These are phyloP conservation scores for Blastobotrys capitulatus DNA, from an alignment of 1,139 yeast species.

Conservation along the genomic window DNA sequence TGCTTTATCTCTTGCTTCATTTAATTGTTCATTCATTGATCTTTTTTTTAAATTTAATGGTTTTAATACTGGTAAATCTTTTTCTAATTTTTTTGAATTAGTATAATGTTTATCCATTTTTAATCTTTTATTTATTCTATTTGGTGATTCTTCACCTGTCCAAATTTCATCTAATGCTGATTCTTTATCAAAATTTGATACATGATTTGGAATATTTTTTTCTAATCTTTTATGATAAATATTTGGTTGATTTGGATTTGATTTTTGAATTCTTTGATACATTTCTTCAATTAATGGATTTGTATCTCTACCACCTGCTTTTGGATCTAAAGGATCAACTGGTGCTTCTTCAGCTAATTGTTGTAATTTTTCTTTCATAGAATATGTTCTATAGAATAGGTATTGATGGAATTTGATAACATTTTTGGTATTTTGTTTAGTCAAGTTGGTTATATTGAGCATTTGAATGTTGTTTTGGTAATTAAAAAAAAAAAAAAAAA, in stretches of 20 bases:
- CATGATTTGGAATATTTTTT: slow-evolving; percentile 22
- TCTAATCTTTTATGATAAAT: slow-evolving; percentile 36
- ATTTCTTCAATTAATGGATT: slow-evolving; percentile 15
- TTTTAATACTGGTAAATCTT: not conserved
- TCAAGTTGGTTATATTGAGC: no score
- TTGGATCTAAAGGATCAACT: slow-evolving; percentile 34
- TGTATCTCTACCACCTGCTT: slow-evolving; percentile 20
- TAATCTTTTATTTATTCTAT: slow-evolving; percentile 7
- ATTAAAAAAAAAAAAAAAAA: no score
- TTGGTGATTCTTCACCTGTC: slow-evolving; percentile 52
- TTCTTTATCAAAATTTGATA: slow-evolving; percentile 49
- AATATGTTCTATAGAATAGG: slow-evolving; percentile 4
- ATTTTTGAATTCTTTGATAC: slow-evolving; percentile 14
- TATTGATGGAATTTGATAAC: no score
- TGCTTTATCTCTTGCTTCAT: slow-evolving; percentile 58
- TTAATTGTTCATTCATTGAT: slow-evolving; percentile 39
- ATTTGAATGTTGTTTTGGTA: no score
- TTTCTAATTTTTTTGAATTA: slow-evolving; percentile 17
- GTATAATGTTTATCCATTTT: slow-evolving; percentile 11
- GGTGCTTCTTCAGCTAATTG: slow-evolving; percentile 41
- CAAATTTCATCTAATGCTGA: slow-evolving; percentile 57
- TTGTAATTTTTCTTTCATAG: slow-evolving; percentile 35
- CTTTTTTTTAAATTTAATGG: slow-evolving; percentile 9
- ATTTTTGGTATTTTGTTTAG: no score
- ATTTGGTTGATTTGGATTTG: slow-evolving; percentile 20